Percentiles rank a stretch among this genome's conserved stretches.
phyloP scores from a whole-genome alignment of 768 basidiomycete species.

The Leccinum barrowsii region DNA sequence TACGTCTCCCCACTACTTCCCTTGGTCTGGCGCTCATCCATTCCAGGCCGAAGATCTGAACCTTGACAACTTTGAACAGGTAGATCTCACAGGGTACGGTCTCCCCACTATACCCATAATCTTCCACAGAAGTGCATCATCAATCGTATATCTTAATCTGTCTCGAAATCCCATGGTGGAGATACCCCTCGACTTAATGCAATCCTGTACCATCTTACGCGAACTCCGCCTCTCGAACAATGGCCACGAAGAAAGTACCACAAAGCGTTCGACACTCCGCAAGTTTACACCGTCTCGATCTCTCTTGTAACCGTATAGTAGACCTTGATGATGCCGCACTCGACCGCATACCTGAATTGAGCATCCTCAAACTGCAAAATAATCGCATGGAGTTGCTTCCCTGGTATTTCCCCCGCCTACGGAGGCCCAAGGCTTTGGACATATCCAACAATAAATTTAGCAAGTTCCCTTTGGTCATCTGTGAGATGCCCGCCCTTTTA shows the following conservation, averaged over 20 bases:
- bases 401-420: conserved; percentile 76
- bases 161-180: conserved; percentile 96
- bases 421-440: conserved; percentile 72
- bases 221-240: conserved; percentile 82
- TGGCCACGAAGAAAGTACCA: conserved; percentile 94
- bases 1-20: conserved; percentile 33
- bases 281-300: conserved; percentile 75
- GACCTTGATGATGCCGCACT: conserved; percentile 86
- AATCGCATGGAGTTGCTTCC: conserved; percentile 89
- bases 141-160: conserved; percentile 80
- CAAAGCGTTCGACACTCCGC: conserved; percentile 72
- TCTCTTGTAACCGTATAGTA: conserved; percentile 87
- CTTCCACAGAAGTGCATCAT: conserved; percentile 79
- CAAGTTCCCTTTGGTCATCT: conserved; percentile 68
- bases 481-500: conserved; percentile 61
- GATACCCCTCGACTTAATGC: conserved; percentile 94
- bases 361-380: conserved; percentile 75
- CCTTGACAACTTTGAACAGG: conserved; percentile 67
- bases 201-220: conserved; percentile 76
- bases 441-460: conserved; percentile 96
- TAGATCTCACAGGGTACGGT: conserved; percentile 79
- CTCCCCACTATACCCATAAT: conserved; percentile 86
- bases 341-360: conserved; percentile 69
- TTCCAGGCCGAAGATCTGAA: conserved; percentile 68
- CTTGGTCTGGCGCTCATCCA: background rate